These are phyloP conservation scores for Claviceps humidiphila DNA, from an alignment of 2,329 filamentous ascomycete genomes.

Conservation along the genomic window DNA sequence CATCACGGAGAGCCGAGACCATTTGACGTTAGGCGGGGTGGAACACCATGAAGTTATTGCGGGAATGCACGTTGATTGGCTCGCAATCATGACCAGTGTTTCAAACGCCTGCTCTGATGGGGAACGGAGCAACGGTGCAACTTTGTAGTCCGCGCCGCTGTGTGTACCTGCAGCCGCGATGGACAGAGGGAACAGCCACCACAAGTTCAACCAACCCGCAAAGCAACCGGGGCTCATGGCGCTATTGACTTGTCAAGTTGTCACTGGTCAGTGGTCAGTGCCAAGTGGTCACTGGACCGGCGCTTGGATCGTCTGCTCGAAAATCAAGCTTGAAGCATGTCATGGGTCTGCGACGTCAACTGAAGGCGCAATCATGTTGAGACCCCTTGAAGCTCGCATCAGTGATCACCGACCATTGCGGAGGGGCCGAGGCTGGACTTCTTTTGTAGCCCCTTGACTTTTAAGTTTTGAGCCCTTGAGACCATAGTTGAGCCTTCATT, in stretches of 20 bases:
- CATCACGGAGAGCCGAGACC: not conserved
- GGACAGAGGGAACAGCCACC: too few species aligned
- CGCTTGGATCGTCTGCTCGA: too few species aligned
- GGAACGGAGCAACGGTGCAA: constrained; percentile 18
- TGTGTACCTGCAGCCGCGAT: not conserved
- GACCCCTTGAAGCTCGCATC: not conserved
- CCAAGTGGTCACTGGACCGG: too few species aligned
- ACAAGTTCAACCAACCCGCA: too few species aligned
- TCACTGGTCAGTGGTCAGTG: too few species aligned
- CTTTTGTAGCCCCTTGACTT: not conserved
- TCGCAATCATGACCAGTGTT: not conserved
- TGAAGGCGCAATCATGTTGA: not conserved
- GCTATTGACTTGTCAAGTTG: too few species aligned
- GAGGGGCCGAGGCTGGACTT: not conserved
- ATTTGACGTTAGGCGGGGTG: not conserved
- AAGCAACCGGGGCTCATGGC: too few species aligned
- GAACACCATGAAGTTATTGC: not conserved
- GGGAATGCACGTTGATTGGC: not conserved
- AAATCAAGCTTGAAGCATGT: too few species aligned
- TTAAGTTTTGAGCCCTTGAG: too few species aligned
- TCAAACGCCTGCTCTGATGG: not conserved
- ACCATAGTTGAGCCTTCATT: too few species aligned
- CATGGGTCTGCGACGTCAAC: not conserved
- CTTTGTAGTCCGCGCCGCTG: constrained; percentile 3
- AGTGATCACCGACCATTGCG: not conserved